These are phyloP conservation scores for Cladosporium colombiae DNA, from an alignment of 2,329 filamentous ascomycete genomes.

Conservation along the genomic window DNA sequence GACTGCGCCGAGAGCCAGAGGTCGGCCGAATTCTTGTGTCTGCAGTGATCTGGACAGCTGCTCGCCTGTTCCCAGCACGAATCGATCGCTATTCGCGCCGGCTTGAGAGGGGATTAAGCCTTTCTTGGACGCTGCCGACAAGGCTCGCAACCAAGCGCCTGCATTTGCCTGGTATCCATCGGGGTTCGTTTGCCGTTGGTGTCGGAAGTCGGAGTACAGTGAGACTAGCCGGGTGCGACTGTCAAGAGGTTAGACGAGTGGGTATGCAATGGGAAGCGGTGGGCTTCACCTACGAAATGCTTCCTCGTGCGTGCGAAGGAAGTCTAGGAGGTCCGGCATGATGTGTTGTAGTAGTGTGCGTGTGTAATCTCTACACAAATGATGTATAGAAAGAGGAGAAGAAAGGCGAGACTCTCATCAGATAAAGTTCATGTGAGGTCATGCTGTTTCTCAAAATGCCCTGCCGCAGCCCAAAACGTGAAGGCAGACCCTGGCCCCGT, in stretches of 20 bases:
- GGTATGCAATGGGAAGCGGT: slow-evolving; percentile 16
- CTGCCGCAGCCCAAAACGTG: not conserved
- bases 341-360: not conserved
- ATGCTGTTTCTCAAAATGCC: slow-evolving; percentile 4
- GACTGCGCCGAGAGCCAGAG: slow-evolving; percentile 76
- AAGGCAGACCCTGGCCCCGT: not conserved
- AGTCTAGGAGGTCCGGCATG: slow-evolving; percentile 61
- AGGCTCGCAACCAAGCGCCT: slow-evolving; percentile 73
- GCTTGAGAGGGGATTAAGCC: slow-evolving; percentile 56
- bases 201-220: slow-evolving; percentile 82
- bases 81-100: slow-evolving; percentile 45
- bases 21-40: slow-evolving; percentile 75
- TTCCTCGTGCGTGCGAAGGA: slow-evolving; percentile 53
- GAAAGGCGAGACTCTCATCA: not conserved
- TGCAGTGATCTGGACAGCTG: slow-evolving; percentile 71
- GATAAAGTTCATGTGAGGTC: slow-evolving; percentile 10
- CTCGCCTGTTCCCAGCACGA: slow-evolving; percentile 58
- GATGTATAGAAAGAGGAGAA: not conserved
- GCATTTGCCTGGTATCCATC: slow-evolving; percentile 83
- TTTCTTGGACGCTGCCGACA: slow-evolving; percentile 67
- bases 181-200: slow-evolving; percentile 74
- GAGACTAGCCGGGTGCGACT: slow-evolving; percentile 74
- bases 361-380: not conserved
- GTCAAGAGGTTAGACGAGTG: slow-evolving; percentile 18
- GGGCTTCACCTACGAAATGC: slow-evolving; percentile 47